Conservation (phyloP, 1,284 basidiomycete genomes). For the Ceratobasidium theobromae region DNA sequence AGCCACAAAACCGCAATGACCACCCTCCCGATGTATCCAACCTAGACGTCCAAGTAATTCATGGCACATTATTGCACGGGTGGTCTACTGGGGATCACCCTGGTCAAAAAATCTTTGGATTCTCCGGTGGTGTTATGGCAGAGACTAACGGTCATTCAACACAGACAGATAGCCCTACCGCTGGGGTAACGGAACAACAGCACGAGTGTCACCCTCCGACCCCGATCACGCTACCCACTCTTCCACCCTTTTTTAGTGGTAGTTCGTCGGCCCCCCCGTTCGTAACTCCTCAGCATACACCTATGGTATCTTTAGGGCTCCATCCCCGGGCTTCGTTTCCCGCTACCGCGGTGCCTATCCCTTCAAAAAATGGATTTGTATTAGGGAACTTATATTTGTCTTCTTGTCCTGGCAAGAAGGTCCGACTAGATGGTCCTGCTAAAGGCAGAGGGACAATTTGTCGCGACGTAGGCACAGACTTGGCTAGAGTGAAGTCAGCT, state of each 20-base stretch:
- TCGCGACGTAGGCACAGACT: conserved; percentile 76
- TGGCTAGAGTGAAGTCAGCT: conserved; percentile 72
- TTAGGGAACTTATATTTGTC: conserved; percentile 90
- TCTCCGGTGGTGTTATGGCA: no score
- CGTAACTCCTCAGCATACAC: conserved; percentile 32
- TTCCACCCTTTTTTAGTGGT: not conserved
- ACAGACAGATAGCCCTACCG: no score
- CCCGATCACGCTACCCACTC: conserved; percentile 5
- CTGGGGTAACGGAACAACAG: no score
- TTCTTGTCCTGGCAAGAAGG: conserved; percentile 96
- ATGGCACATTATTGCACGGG: no score
- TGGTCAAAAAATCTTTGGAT: no score
- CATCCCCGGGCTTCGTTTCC: not conserved
- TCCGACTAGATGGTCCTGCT: conserved; percentile 79
- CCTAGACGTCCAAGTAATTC: no score
- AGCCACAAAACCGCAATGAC: no score
- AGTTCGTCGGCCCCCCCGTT: not conserved
- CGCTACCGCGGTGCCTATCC: not conserved
- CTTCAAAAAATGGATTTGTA: not conserved
- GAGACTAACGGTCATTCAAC: no score
- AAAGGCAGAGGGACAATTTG: conserved; percentile 83
- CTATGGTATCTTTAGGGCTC: conserved; percentile 22
- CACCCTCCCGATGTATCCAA: no score
- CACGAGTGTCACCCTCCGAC: not conserved
- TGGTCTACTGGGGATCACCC: no score